These are phyloP conservation scores for Fusarium algeriense DNA, from an alignment of 2,329 filamentous ascomycete genomes.

Conservation along the genomic window DNA sequence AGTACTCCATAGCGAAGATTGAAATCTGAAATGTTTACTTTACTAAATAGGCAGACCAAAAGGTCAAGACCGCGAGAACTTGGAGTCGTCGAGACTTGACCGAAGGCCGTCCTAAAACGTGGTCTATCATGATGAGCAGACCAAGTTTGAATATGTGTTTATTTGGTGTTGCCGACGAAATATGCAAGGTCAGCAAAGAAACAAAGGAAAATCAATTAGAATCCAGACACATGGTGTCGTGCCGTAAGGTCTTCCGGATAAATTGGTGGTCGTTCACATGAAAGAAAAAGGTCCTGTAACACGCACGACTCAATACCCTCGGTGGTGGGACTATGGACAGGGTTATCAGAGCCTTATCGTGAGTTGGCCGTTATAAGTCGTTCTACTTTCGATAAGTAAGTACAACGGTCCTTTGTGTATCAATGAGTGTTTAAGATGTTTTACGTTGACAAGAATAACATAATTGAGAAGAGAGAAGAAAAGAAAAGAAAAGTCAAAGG, in stretches of 20 bases:
- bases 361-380: slow-evolving; percentile 16
- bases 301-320: slow-evolving; percentile 34
- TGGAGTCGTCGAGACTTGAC: slow-evolving; percentile 92
- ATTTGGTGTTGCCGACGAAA: neutral
- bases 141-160: slow-evolving; percentile 1
- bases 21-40: slow-evolving; percentile 62
- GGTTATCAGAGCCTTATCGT: slow-evolving; percentile 12
- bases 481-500: neutral
- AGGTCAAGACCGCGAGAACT: slow-evolving; percentile 88
- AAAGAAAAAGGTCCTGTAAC: slow-evolving; percentile 22
- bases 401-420: neutral
- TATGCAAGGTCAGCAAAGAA: slow-evolving; percentile 4
- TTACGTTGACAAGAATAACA: neutral
- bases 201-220: slow-evolving; percentile 27
- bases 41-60: slow-evolving; percentile 89
- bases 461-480: neutral
- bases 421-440: neutral
- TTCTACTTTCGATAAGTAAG: neutral
- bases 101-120: slow-evolving; percentile 91
- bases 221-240: slow-evolving; percentile 35
- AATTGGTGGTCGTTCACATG: slow-evolving; percentile 43
- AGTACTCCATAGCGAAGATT: slow-evolving; percentile 22
- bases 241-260: slow-evolving; percentile 15
- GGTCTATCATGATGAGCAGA: slow-evolving; percentile 73
- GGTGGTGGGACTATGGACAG: slow-evolving; percentile 27